These are phyloP conservation scores for Postia placenta DNA, from an alignment of 768 basidiomycete genomes.

Conservation along the genomic window DNA sequence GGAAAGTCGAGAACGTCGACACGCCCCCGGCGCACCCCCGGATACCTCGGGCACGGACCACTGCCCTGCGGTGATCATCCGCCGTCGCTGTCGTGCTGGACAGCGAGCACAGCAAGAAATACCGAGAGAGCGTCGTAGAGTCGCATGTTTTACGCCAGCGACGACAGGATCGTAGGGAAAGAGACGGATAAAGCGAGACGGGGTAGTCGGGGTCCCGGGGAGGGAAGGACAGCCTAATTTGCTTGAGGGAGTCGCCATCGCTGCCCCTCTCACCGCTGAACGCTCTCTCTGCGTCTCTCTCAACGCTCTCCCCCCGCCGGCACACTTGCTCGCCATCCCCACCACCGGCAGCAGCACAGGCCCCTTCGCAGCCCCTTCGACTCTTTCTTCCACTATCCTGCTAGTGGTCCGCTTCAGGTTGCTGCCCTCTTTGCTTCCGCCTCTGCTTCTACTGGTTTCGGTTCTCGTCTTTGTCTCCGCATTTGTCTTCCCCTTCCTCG, in stretches of 20 bases:
- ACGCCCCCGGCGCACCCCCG: constrained; percentile 15
- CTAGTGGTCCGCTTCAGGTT: background rate
- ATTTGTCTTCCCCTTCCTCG: constrained; percentile 4
- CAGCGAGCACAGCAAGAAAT: too few relatives aligned
- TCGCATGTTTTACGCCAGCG: too few relatives aligned
- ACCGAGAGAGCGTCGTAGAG: too few relatives aligned
- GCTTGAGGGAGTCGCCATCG: too few relatives aligned
- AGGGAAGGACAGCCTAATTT: too few relatives aligned
- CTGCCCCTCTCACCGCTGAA: too few relatives aligned
- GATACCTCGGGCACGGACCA: constrained; percentile 16
- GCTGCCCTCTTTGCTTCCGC: constrained; percentile 18
- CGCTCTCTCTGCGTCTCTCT: background rate
- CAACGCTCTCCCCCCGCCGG: background rate
- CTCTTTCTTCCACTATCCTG: background rate
- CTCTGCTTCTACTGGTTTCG: constrained; percentile 30
- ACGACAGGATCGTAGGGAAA: background rate
- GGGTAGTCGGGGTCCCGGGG: background rate
- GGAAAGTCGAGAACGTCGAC: constrained; percentile 7
- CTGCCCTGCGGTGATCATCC: too few relatives aligned
- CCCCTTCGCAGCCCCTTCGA: background rate
- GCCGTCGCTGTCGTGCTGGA: too few relatives aligned
- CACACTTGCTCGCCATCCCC: too few relatives aligned
- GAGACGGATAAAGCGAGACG: background rate
- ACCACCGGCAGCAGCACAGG: constrained; percentile 1
- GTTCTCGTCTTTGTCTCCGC: constrained; percentile 23